These are phyloP conservation scores for Ascochyta clinopodiicola DNA, from an alignment of 2,329 filamentous ascomycete species.

Conservation along the genomic window DNA sequence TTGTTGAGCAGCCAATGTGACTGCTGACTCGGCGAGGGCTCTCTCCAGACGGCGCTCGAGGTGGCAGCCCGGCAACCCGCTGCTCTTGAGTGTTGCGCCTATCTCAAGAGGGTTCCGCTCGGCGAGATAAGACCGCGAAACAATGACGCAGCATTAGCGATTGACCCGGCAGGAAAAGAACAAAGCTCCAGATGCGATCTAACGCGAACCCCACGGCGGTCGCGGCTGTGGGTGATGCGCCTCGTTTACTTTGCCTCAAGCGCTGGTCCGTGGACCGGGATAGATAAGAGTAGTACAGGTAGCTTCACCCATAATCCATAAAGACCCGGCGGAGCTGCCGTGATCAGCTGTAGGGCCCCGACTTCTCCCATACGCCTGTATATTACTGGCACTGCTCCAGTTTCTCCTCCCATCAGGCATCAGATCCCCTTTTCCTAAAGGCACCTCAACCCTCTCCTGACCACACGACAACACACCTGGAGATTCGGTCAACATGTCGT, in stretches of 20 bases:
- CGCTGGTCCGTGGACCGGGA: slow-evolving; percentile 43
- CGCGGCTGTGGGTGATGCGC: slow-evolving; percentile 41
- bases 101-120: slow-evolving; percentile 28
- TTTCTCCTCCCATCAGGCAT: slow-evolving; percentile 19
- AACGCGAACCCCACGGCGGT: slow-evolving; percentile 47
- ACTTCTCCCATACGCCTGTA: slow-evolving; percentile 39
- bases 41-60: slow-evolving; percentile 15
- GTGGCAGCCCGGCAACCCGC: slow-evolving; percentile 22
- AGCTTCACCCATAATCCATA: slow-evolving; percentile 38
- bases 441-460: slow-evolving; percentile 13
- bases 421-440: slow-evolving; percentile 11
- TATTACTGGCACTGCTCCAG: slow-evolving; percentile 40
- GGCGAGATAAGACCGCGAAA: slow-evolving; percentile 34
- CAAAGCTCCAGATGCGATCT: slow-evolving; percentile 41
- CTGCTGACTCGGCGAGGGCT: slow-evolving; percentile 15
- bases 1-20: slow-evolving; percentile 12
- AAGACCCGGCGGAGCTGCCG: slow-evolving; percentile 40
- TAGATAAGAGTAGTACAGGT: slow-evolving; percentile 47
- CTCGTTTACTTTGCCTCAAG: slow-evolving; percentile 47
- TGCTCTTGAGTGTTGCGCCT: slow-evolving; percentile 15
- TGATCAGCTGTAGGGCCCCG: slow-evolving; percentile 41
- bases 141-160: slow-evolving; percentile 37
- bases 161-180: slow-evolving; percentile 40
- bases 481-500: slow-evolving; percentile 52
- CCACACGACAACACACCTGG: slow-evolving; percentile 15